A percentile compares a stretch with the other conserved stretches of the same genome.
Evolutionary conservation across 1,139 yeast genomes (phyloP).

Genomic region (Nakaseomyces uthaithaninus): DNA sequence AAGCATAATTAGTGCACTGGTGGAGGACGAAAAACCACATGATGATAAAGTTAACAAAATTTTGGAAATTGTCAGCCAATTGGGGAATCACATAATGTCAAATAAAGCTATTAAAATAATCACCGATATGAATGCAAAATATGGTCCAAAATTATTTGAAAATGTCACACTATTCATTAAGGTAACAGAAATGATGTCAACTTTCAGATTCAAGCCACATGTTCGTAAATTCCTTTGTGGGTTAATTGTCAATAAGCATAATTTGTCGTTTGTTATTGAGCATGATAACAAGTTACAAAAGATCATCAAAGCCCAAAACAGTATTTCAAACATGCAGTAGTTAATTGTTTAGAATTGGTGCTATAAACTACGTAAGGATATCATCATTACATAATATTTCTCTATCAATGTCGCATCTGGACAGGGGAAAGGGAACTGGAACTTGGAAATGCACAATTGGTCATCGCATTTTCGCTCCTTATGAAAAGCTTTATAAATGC

Average conservation of each 20-base stretch:
- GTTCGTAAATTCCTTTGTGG: constrained; percentile 64
- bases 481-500: no score
- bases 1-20: constrained; percentile 20
- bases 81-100: constrained; percentile 55
- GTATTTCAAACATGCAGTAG: neutral
- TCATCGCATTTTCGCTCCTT: no score
- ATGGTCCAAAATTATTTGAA: constrained; percentile 47
- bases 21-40: constrained; percentile 13
- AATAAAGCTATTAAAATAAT: constrained; percentile 60
- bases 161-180: constrained; percentile 50
- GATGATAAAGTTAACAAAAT: constrained; percentile 43
- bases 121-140: constrained; percentile 44
- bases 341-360: no score
- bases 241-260: constrained; percentile 48
- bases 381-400: no score
- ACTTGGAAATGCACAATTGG: no score
- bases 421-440: no score
- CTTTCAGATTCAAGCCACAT: constrained; percentile 56
- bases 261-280: constrained; percentile 48
- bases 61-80: constrained; percentile 50
- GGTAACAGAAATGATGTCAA: constrained; percentile 55
- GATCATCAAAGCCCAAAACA: neutral
- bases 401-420: no score
- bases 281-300: constrained; percentile 34
- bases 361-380: no score